phyloP scores from a whole-genome alignment of 176 grass and related monocot species.

The Phoenix roebelenii region DNA sequence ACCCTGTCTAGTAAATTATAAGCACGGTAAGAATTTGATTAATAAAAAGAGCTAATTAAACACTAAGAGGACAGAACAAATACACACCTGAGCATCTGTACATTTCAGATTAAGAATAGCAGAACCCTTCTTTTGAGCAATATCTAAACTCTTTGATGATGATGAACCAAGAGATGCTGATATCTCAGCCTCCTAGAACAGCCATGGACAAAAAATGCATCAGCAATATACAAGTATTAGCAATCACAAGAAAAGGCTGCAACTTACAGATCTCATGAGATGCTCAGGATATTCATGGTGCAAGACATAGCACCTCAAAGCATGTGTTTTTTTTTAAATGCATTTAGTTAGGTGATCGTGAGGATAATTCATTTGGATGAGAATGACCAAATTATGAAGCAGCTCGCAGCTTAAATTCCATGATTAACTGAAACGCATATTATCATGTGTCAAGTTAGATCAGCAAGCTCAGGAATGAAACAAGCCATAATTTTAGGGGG shows the following conservation, averaged over 20 bases:
- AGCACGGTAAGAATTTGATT: not conserved
- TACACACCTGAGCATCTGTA: conserved; percentile 62
- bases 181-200: conserved; percentile 64
- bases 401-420: too few relatives aligned
- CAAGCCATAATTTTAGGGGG: too few relatives aligned
- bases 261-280: too few relatives aligned
- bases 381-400: not conserved
- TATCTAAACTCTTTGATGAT: conserved; percentile 55
- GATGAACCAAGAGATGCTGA: conserved; percentile 36
- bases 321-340: too few relatives aligned
- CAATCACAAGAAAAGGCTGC: too few relatives aligned
- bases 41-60: not conserved
- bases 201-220: not conserved
- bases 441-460: too few relatives aligned
- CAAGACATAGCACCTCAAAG: too few relatives aligned
- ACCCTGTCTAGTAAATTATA: conserved; percentile 48
- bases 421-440: too few relatives aligned
- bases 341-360: not conserved
- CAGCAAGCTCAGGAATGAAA: too few relatives aligned
- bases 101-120: conserved; percentile 86
- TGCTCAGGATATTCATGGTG: too few relatives aligned
- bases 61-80: not conserved
- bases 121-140: conserved; percentile 51
- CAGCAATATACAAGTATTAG: not conserved
- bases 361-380: not conserved